Percentiles rank a stretch among this genome's conserved stretches.
Evolutionary conservation across 1,139 yeast species (phyloP).

Genomic region (Groenewaldozyma auringiensis): DNA sequence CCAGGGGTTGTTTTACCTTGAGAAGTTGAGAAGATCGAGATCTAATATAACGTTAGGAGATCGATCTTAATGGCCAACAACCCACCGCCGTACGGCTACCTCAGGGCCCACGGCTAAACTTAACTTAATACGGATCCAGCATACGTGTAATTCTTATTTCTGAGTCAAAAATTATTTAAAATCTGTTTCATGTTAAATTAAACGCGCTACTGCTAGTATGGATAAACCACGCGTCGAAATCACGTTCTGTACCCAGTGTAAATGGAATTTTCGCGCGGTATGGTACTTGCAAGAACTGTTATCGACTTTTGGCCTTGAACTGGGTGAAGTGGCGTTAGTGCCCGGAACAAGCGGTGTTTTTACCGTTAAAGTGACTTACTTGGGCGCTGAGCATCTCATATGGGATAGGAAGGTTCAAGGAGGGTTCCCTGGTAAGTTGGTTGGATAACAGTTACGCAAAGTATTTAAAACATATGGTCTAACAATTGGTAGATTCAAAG

Average conservation of each 20-base stretch:
- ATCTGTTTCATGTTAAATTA: too few relatives aligned
- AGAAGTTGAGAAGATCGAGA: too few relatives aligned
- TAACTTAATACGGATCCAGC: too few relatives aligned
- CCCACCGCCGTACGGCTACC: too few relatives aligned
- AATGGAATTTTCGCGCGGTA: conserved; percentile 59
- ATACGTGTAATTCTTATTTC: too few relatives aligned
- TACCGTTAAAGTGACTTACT: conserved; percentile 30
- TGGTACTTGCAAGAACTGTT: conserved; percentile 61
- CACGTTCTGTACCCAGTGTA: conserved; percentile 52
- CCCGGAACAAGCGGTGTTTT: conserved; percentile 53
- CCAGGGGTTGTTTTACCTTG: background rate
- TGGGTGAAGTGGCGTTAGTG: conserved; percentile 47
- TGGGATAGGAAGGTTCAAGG: conserved; percentile 50
- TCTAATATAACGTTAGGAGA: too few relatives aligned
- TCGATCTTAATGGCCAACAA: background rate
- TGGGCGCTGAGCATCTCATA: conserved; percentile 23
- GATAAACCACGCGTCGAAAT: conserved; percentile 48
- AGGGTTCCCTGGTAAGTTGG: conserved; percentile 46
- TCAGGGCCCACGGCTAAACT: too few relatives aligned
- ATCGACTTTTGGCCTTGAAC: conserved; percentile 46
- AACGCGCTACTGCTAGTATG: too few relatives aligned
- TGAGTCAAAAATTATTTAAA: too few relatives aligned
- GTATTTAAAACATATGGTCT: background rate
- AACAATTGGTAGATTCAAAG: conserved; percentile 40
- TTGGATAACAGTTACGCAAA: background rate